These are phyloP conservation scores for Cucurbita pepo DNA, from an alignment of 306 rosid species.

Conservation along the genomic window DNA sequence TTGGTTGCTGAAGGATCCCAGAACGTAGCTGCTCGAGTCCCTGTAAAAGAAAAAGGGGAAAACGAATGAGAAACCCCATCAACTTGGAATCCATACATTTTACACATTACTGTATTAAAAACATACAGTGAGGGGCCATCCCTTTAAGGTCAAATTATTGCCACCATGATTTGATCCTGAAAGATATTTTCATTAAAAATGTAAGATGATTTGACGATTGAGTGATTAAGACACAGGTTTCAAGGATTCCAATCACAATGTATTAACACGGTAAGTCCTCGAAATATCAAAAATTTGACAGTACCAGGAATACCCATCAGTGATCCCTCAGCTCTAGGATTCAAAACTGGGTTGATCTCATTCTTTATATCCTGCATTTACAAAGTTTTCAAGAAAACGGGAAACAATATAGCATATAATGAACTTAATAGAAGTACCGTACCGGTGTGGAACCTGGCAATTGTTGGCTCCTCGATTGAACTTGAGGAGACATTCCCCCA, in stretches of 20 bases:
- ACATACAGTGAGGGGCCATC: conserved; percentile 97
- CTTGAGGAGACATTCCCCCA: conserved; percentile 90
- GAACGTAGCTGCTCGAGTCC: conserved; percentile 89
- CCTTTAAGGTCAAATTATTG: conserved; percentile 86
- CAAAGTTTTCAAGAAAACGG: conserved; percentile 6
- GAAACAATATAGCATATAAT: conserved; percentile 4
- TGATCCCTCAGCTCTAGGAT: conserved; percentile 93
- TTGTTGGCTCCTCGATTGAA: conserved; percentile 82
- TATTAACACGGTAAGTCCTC: neutral
- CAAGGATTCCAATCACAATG: neutral
- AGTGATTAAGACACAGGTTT: neutral
- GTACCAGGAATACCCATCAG: conserved; percentile 81
- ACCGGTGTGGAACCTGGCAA: conserved; percentile 77
- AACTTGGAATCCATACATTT: neutral
- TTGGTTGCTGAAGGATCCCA: conserved; percentile 85
- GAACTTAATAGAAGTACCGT: conserved; percentile 14
- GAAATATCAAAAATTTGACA: neutral
- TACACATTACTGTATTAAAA: neutral
- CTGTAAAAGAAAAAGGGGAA: conserved; percentile 13
- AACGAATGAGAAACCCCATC: neutral
- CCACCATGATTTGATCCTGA: conserved; percentile 93
- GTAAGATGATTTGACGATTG: neutral
- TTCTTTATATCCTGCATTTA: conserved; percentile 70
- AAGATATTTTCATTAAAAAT: conserved; percentile 7
- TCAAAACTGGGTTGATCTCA: conserved; percentile 77